A percentile compares a stretch with the other conserved stretches of the same genome.
These are phyloP conservation scores for Diaporthe sp. DNA, from an alignment of 2,329 filamentous ascomycete species.

Conservation along the genomic window DNA sequence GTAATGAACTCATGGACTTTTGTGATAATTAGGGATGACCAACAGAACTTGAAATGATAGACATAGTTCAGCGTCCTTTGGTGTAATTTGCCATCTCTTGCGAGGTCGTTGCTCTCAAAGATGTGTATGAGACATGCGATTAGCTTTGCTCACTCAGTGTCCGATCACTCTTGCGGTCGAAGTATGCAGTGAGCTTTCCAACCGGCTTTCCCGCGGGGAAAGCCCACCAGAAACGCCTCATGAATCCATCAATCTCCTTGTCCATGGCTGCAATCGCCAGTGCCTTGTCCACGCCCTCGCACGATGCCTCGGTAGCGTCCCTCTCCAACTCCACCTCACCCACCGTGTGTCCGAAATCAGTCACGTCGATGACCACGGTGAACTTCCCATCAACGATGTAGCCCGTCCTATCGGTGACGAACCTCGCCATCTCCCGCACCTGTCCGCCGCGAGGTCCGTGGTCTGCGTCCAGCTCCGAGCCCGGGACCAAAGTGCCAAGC, in stretches of 20 bases:
- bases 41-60: too few species aligned
- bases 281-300: background rate
- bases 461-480: background rate
- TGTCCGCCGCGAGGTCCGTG: background rate
- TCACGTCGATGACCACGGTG: constrained; percentile 20
- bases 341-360: constrained; percentile 19
- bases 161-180: background rate
- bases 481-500: background rate
- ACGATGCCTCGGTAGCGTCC: background rate
- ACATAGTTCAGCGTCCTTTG: background rate
- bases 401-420: constrained; percentile 13
- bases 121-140: too few species aligned
- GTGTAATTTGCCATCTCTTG: background rate
- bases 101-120: background rate
- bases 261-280: constrained; percentile 16
- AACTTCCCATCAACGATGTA: constrained; percentile 19
- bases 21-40: too few species aligned
- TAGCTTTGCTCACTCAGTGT: background rate
- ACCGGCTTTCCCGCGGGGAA: constrained; percentile 17
- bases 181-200: constrained; percentile 29
- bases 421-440: constrained; percentile 35
- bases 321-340: constrained; percentile 26
- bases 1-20: too few species aligned
- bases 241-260: constrained; percentile 18
- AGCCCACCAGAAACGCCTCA: constrained; percentile 14